Conservation (phyloP, 1,284 basidiomycete genomes). For the Fomitopsis schrenkii region DNA sequence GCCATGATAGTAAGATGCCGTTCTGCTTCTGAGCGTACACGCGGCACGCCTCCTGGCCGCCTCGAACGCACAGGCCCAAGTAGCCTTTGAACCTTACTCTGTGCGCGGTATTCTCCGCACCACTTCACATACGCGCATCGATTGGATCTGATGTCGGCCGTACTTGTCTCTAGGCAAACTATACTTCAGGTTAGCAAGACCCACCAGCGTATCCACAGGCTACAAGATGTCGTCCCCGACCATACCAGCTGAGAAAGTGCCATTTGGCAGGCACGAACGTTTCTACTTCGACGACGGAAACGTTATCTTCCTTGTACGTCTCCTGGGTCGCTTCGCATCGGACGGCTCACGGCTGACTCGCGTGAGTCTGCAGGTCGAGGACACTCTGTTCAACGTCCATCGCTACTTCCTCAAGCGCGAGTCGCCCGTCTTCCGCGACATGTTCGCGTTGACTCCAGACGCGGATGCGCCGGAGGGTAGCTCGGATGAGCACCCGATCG, state of each 20-base stretch:
- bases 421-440: slow-evolving; percentile 9
- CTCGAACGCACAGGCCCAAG: no score
- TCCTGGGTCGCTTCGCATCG: not conserved
- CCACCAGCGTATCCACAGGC: no score
- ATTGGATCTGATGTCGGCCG: no score
- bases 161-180: no score
- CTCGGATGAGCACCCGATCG: not conserved
- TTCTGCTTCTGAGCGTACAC: no score
- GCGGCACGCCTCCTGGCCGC: no score
- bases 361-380: slow-evolving; percentile 8
- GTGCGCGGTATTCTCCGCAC: no score
- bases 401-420: slow-evolving; percentile 12
- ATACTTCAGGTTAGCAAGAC: no score
- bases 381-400: slow-evolving; percentile 12
- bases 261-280: not conserved
- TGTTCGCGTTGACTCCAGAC: slow-evolving; percentile 6
- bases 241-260: not conserved
- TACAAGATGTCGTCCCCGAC: no score
- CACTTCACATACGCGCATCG: no score
- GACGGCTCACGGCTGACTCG: not conserved
- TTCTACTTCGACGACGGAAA: slow-evolving; percentile 10
- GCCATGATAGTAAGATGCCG: no score
- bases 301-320: slow-evolving; percentile 3
- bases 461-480: not conserved
- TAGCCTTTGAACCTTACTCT: no score